Percentiles rank a stretch among this genome's conserved stretches.
Conservation (phyloP, 768 basidiomycete species). For the Pilatotrama ljubarskyi region DNA sequence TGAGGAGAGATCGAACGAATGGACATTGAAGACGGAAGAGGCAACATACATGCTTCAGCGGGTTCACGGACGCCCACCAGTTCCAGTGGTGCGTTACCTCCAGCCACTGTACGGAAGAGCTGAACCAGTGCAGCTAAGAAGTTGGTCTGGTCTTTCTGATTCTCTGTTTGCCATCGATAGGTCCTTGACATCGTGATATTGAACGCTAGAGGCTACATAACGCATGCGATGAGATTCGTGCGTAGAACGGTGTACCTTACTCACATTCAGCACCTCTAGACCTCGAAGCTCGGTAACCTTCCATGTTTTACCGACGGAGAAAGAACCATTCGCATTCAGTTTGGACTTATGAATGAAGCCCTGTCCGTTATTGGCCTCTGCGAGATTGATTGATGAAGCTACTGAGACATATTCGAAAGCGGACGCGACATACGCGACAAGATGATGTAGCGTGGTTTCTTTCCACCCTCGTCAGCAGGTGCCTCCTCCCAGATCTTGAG, state of each 20-base stretch:
- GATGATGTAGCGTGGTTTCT: conserved; percentile 89
- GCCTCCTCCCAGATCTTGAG: conserved; percentile 94
- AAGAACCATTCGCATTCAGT: conserved; percentile 89
- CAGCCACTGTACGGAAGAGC: conserved; percentile 46
- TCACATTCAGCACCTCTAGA: conserved; percentile 74
- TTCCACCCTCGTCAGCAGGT: conserved; percentile 61
- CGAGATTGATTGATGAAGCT: conserved; percentile 1
- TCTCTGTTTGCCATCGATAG: conserved; percentile 89
- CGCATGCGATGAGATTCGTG: background rate
- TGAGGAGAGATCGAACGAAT: conserved; percentile 15
- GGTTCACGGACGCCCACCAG: conserved; percentile 57
- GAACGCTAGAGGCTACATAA: conserved; percentile 59
- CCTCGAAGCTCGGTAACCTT: conserved; percentile 75
- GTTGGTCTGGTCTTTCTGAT: conserved; percentile 61
- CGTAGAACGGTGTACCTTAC: conserved; percentile 31
- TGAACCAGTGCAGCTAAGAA: conserved; percentile 72
- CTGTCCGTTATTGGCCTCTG: conserved; percentile 61
- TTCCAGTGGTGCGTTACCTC: conserved; percentile 47
- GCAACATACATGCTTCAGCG: conserved; percentile 28
- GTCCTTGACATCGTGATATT: conserved; percentile 86
- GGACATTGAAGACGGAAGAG: background rate
- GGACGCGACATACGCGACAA: conserved; percentile 73
- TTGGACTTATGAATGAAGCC: conserved; percentile 96
- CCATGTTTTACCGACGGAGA: conserved; percentile 99
- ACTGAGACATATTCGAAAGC: background rate